Evolutionary conservation across 306 rosid genomes (phyloP).

Genomic region (Cicer judaicum): DNA sequence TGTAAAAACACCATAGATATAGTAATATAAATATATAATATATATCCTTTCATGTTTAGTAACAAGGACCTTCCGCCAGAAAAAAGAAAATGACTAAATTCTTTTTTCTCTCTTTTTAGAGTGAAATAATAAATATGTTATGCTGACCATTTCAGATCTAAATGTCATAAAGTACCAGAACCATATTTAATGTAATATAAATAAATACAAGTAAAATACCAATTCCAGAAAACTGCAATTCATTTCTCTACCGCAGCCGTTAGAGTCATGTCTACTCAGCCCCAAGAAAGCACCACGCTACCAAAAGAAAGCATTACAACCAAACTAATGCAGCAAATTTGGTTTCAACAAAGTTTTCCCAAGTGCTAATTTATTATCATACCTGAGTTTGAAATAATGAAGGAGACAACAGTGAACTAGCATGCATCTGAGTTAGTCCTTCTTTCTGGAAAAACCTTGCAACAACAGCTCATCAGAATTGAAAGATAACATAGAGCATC

Average conservation of each 20-base stretch:
- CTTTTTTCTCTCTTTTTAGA: background rate
- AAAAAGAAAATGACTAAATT: constrained; percentile 20
- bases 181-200: background rate
- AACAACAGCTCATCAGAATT: constrained; percentile 46
- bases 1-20: constrained; percentile 44
- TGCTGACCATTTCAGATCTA: constrained; percentile 23
- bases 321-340: constrained; percentile 31
- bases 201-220: constrained; percentile 53
- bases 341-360: constrained; percentile 22
- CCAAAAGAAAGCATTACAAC: constrained; percentile 47
- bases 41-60: constrained; percentile 31
- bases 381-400: constrained; percentile 62
- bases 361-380: constrained; percentile 38
- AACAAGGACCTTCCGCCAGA: constrained; percentile 13
- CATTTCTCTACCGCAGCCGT: constrained; percentile 61
- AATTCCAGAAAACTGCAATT: constrained; percentile 56
- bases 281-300: constrained; percentile 74
- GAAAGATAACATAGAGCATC: constrained; percentile 37
- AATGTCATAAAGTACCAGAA: constrained; percentile 34
- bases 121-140: constrained; percentile 19
- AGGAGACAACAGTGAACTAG: constrained; percentile 60
- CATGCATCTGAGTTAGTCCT: constrained; percentile 76
- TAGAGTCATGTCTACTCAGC: constrained; percentile 62
- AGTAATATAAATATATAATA: constrained; percentile 11
- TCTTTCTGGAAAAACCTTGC: constrained; percentile 76